Conservation (phyloP, 2,329 filamentous ascomycete genomes). For the Fusarium sp. region DNA sequence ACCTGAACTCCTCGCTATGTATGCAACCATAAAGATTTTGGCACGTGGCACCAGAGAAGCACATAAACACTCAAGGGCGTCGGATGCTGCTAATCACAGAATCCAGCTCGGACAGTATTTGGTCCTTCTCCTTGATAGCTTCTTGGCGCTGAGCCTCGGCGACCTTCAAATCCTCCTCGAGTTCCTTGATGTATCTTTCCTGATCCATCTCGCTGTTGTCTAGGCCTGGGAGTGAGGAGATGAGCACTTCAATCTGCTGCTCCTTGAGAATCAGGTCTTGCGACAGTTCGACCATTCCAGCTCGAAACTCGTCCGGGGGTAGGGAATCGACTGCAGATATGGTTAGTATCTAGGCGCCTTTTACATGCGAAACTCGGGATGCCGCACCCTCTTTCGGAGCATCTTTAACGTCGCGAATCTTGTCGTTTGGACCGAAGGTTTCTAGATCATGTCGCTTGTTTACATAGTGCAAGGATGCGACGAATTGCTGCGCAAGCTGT, state of each 20-base stretch:
- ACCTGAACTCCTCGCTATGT: constrained; percentile 38
- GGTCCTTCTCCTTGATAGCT: constrained; percentile 72
- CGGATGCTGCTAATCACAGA: constrained; percentile 69
- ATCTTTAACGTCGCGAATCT: constrained; percentile 69
- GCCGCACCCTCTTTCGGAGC: constrained; percentile 62
- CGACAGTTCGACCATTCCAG: constrained; percentile 78
- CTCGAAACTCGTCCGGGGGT: constrained; percentile 72
- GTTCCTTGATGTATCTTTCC: constrained; percentile 71
- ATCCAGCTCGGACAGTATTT: constrained; percentile 70
- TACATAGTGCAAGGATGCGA: constrained; percentile 74
- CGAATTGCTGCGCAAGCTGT: constrained; percentile 76
- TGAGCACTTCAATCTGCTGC: constrained; percentile 84
- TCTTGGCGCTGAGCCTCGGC: constrained; percentile 72
- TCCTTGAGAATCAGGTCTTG: constrained; percentile 82
- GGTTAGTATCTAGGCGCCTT: background rate
- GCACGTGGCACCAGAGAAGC: background rate
- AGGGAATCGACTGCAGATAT: constrained; percentile 67
- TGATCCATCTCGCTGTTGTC: constrained; percentile 84
- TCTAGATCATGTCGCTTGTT: constrained; percentile 76
- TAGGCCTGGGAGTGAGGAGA: constrained; percentile 79
- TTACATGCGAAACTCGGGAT: too few species aligned
- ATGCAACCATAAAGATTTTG: constrained; percentile 8
- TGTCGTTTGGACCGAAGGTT: constrained; percentile 67
- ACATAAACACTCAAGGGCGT: constrained; percentile 59
- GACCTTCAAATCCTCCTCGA: constrained; percentile 73